A percentile compares a stretch with the other conserved stretches of the same genome.
phyloP scores from a whole-genome alignment of 2,329 filamentous ascomycete genomes.

The Cercospora zeae-maydis region DNA sequence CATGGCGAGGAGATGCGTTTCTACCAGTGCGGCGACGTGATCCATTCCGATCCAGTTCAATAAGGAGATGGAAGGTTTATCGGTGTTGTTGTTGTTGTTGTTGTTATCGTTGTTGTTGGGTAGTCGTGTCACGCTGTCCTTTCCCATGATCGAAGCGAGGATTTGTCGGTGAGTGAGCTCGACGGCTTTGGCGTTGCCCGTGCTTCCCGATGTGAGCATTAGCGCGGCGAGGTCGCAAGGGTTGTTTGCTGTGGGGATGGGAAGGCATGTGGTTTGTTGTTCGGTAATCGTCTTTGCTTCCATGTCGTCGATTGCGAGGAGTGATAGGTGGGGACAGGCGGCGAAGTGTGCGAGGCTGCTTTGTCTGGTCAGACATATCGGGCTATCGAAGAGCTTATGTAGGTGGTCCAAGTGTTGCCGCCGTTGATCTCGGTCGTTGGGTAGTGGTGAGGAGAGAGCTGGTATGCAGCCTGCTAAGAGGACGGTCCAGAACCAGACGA shows the following conservation, averaged over 20 bases:
- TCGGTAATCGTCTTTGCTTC: background rate
- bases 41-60: slow-evolving; percentile 53
- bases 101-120: too few relatives aligned
- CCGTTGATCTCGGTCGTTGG: slow-evolving; percentile 31
- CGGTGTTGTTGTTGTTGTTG: too few relatives aligned
- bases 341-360: slow-evolving; percentile 1
- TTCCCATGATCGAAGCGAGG: slow-evolving; percentile 14
- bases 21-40: slow-evolving; percentile 51
- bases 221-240: slow-evolving; percentile 16
- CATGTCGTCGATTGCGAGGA: background rate
- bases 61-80: slow-evolving; percentile 9
- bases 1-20: slow-evolving; percentile 53
- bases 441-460: slow-evolving; percentile 38
- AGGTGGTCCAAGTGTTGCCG: slow-evolving; percentile 33
- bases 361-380: slow-evolving; percentile 9
- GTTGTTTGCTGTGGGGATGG: background rate
- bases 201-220: slow-evolving; percentile 24
- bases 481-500: slow-evolving; percentile 44
- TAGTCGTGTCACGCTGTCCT: slow-evolving; percentile 1
- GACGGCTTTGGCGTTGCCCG: slow-evolving; percentile 23
- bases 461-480: slow-evolving; percentile 39
- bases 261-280: background rate
- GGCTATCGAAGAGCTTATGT: background rate
- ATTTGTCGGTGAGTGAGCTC: slow-evolving; percentile 31
- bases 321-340: background rate